A percentile compares a stretch with the other conserved stretches of the same genome.
phyloP scores from a whole-genome alignment of 129 eudicot genomes.

The Helianthus tuberosus region DNA sequence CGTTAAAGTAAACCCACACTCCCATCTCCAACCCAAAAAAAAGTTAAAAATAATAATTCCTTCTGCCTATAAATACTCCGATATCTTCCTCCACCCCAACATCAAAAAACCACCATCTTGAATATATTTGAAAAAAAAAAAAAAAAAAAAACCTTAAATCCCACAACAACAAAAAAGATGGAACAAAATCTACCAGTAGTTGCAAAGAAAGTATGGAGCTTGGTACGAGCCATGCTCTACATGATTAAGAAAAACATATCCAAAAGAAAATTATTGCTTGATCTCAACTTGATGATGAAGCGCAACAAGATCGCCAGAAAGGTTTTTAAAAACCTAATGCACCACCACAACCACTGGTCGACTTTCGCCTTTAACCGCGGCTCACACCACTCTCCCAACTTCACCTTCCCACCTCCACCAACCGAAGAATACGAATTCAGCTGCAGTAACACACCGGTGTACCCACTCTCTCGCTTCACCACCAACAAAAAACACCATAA shows the following conservation, averaged over 20 bases:
- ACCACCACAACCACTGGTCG: background rate
- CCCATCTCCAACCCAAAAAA: background rate
- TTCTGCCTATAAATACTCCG: slow-evolving; percentile 46
- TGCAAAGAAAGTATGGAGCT: slow-evolving; percentile 54
- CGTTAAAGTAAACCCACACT: slow-evolving; percentile 8
- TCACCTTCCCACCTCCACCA: background rate
- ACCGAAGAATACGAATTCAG: slow-evolving; percentile 66
- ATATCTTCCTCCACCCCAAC: background rate
- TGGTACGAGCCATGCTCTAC: slow-evolving; percentile 49
- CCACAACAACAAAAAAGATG: slow-evolving; percentile 46
- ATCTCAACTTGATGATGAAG: slow-evolving; percentile 58
- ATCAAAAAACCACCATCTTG: slow-evolving; percentile 3
- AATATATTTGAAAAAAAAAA: background rate
- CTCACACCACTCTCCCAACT: background rate
- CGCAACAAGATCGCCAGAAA: slow-evolving; percentile 69
- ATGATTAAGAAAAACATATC: slow-evolving; percentile 57
- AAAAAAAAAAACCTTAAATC: background rate
- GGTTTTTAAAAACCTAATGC: slow-evolving; percentile 58
- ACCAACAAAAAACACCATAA: slow-evolving; percentile 38
- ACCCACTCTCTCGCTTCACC: slow-evolving; percentile 43
- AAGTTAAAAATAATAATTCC: background rate
- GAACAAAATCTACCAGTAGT: slow-evolving; percentile 56
- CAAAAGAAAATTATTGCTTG: slow-evolving; percentile 49
- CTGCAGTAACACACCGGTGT: slow-evolving; percentile 58
- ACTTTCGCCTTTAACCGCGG: too few species aligned